These are phyloP conservation scores for Diaporthe sp. DNA, from an alignment of 2,329 filamentous ascomycete genomes.

Conservation along the genomic window DNA sequence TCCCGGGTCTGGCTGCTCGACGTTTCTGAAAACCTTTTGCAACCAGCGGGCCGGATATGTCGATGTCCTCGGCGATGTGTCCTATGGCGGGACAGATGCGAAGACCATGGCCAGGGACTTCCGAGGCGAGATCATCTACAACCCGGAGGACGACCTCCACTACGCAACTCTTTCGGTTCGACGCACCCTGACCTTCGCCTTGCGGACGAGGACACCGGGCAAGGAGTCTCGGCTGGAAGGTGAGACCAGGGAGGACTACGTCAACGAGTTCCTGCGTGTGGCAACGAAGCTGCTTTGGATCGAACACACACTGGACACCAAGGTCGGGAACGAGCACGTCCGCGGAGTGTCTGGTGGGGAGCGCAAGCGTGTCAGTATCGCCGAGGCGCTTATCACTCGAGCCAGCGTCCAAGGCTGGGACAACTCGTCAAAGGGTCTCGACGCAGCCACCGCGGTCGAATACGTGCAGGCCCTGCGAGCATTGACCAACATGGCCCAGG, in stretches of 20 bases:
- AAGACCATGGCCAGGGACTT: conserved; percentile 82
- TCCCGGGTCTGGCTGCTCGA: conserved; percentile 32
- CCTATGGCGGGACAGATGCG: conserved; percentile 46
- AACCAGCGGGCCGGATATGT: conserved; percentile 27
- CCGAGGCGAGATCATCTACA: conserved; percentile 88
- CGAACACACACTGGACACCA: conserved; percentile 71
- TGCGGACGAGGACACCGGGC: conserved; percentile 73
- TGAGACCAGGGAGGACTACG: conserved; percentile 63
- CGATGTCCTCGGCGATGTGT: conserved; percentile 17
- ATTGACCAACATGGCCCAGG: conserved; percentile 71
- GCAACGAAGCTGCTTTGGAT: conserved; percentile 82
- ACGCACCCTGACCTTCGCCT: conserved; percentile 82
- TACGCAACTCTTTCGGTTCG: conserved; percentile 82
- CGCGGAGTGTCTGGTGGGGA: conserved; percentile 77
- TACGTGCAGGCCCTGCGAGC: conserved; percentile 77
- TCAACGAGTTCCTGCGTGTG: conserved; percentile 74
- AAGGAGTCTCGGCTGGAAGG: conserved; percentile 63
- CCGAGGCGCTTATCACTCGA: conserved; percentile 67
- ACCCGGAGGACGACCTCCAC: conserved; percentile 84
- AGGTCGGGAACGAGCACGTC: conserved; percentile 74
- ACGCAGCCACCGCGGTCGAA: conserved; percentile 77
- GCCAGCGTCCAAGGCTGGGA: conserved; percentile 73
- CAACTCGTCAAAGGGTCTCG: conserved; percentile 78
- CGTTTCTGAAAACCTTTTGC: conserved; percentile 22
- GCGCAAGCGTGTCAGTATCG: conserved; percentile 74